Evolutionary conservation across 495 filamentous ascomycete species (phyloP).

Genomic region (Penicillium ochrochloron): DNA sequence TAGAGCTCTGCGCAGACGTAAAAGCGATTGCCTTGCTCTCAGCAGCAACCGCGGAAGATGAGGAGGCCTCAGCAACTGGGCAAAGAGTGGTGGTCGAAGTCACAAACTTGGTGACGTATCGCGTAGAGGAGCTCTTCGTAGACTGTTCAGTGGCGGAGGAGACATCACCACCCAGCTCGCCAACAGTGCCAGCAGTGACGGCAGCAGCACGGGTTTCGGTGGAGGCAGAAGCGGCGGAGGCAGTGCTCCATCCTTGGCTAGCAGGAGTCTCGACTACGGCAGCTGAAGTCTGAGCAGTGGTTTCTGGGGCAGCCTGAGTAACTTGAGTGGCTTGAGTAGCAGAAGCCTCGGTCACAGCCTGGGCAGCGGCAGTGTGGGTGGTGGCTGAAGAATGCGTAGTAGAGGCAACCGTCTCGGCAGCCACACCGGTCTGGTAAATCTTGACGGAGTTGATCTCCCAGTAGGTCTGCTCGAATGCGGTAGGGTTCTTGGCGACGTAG

Average conservation of each 20-base stretch:
- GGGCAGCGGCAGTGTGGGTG: background rate
- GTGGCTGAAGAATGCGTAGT: slow-evolving; percentile 4
- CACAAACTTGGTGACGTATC: slow-evolving; percentile 23
- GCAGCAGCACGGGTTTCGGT: background rate
- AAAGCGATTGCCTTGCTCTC: slow-evolving; percentile 1
- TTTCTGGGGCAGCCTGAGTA: slow-evolving; percentile 10
- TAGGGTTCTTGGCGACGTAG: slow-evolving; percentile 68
- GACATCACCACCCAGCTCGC: slow-evolving; percentile 1
- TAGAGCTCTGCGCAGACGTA: slow-evolving; percentile 6
- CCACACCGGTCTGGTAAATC: slow-evolving; percentile 56
- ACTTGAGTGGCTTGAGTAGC: slow-evolving; percentile 7
- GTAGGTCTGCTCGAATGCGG: slow-evolving; percentile 64
- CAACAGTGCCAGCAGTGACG: slow-evolving; percentile 10
- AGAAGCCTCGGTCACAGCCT: slow-evolving; percentile 10
- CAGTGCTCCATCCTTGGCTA: background rate
- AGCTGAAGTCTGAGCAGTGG: slow-evolving; percentile 9
- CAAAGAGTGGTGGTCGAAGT: slow-evolving; percentile 26
- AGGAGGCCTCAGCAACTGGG: slow-evolving; percentile 7
- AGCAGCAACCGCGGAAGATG: background rate
- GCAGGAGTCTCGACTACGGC: background rate
- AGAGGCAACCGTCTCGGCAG: slow-evolving; percentile 14
- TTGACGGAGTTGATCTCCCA: slow-evolving; percentile 74
- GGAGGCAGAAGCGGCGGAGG: background rate
- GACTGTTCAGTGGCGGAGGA: slow-evolving; percentile 6
- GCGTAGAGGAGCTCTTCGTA: slow-evolving; percentile 8